phyloP scores from a whole-genome alignment of 305 asterid species.

The Petunia hybrid region DNA sequence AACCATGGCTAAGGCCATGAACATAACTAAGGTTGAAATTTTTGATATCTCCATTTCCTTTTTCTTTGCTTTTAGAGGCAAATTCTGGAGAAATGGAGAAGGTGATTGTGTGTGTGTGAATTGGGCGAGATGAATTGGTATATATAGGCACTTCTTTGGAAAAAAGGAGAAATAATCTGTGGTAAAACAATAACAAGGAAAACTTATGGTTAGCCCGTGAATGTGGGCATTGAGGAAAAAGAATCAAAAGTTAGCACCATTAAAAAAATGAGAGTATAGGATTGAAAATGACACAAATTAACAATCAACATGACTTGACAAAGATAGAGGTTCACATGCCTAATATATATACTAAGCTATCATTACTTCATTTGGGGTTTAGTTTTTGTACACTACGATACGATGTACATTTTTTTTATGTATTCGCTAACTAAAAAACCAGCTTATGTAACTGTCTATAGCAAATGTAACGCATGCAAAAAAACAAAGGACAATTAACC shows the following conservation, averaged over 20 bases:
- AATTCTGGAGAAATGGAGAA: slow-evolving; percentile 8
- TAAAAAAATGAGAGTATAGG: slow-evolving; percentile 12
- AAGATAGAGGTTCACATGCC: slow-evolving; percentile 26
- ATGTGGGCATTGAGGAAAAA: background rate
- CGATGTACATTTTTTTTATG: background rate
- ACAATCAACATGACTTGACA: background rate
- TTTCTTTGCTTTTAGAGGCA: background rate
- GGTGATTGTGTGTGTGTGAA: slow-evolving; percentile 19
- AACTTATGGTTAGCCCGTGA: slow-evolving; percentile 16
- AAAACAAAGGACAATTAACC: background rate
- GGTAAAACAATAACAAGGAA: background rate
- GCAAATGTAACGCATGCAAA: background rate
- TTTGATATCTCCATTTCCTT: slow-evolving; percentile 31
- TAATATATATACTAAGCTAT: slow-evolving; percentile 10
- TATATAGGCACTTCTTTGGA: background rate
- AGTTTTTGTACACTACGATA: background rate
- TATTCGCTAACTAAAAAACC: background rate
- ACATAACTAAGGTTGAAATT: background rate
- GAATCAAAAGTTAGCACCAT: background rate
- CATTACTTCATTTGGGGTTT: background rate
- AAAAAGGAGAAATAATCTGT: background rate
- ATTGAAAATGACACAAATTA: background rate
- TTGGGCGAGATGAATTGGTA: background rate
- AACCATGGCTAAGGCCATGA: slow-evolving; percentile 33
- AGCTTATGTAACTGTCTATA: background rate